Conservation (phyloP, 768 basidiomycete genomes). For the Erythrobasidium yunnanense region DNA sequence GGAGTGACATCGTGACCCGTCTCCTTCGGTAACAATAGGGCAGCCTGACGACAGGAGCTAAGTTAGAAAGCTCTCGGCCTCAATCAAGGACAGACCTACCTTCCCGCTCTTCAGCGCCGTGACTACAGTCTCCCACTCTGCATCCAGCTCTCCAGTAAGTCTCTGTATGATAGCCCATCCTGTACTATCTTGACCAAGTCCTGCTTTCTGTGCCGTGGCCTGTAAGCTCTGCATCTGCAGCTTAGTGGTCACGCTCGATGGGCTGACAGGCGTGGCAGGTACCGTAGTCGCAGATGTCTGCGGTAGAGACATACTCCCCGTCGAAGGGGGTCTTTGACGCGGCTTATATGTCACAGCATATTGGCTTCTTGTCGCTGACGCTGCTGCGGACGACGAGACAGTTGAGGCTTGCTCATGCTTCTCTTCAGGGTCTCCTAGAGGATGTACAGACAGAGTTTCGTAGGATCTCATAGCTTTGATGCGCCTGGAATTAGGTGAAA, state of each 20-base stretch:
- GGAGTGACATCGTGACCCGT: conserved; percentile 51
- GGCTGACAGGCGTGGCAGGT: neutral
- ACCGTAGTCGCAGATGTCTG: conserved; percentile 2
- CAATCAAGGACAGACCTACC: conserved; percentile 44
- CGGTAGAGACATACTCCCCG: neutral
- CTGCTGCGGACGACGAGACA: neutral
- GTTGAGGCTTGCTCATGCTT: neutral
- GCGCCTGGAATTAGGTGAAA: conserved; percentile 1
- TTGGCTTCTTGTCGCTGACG: neutral
- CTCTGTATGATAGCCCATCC: conserved; percentile 20
- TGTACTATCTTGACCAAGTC: conserved; percentile 5
- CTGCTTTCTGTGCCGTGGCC: conserved; percentile 18
- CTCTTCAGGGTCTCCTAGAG: neutral
- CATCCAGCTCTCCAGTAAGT: conserved; percentile 8
- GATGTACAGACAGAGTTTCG: conserved; percentile 17
- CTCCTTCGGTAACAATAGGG: conserved; percentile 63
- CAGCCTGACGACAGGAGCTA: conserved; percentile 50
- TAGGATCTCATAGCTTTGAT: neutral
- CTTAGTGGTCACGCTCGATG: conserved; percentile 8
- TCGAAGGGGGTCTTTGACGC: conserved; percentile 6
- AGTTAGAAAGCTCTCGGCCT: neutral
- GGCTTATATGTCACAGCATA: conserved; percentile 25
- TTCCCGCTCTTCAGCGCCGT: conserved; percentile 54
- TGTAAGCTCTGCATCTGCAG: conserved; percentile 25
- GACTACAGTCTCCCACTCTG: conserved; percentile 65